These are phyloP conservation scores for Sugiyamaella valdiviana DNA, from an alignment of 805 yeast genomes.

Conservation along the genomic window DNA sequence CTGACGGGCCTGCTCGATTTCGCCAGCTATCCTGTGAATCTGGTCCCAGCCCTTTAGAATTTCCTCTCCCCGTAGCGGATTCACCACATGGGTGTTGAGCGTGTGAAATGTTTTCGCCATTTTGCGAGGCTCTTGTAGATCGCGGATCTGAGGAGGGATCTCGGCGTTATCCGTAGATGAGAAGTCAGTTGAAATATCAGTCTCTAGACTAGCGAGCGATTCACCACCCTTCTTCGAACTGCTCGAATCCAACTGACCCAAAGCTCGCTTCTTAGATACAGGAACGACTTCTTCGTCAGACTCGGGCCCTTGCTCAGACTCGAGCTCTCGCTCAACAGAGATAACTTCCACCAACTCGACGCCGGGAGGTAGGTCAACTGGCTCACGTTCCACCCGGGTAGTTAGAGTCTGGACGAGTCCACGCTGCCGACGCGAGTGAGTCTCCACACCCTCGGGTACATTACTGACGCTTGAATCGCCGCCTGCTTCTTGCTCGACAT, in stretches of 20 bases:
- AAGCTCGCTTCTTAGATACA: not conserved
- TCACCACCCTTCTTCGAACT: too few relatives aligned
- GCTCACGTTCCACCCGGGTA: not conserved
- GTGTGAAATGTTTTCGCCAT: not conserved
- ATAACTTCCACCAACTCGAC: not conserved
- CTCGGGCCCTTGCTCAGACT: not conserved
- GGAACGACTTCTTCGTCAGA: not conserved
- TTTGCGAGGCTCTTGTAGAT: not conserved
- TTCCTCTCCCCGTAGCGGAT: not conserved
- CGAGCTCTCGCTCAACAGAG: not conserved
- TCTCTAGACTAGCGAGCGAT: too few relatives aligned
- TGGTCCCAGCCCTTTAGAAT: not conserved
- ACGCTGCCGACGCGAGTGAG: too few relatives aligned
- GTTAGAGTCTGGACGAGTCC: too few relatives aligned
- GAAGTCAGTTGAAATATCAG: too few relatives aligned
- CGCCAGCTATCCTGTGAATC: not conserved
- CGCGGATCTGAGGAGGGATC: not conserved
- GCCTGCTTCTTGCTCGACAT: not conserved
- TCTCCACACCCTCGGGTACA: too few relatives aligned
- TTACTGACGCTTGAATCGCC: too few relatives aligned
- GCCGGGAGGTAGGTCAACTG: not conserved
- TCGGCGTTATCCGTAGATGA: not conserved
- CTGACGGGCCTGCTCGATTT: not conserved
- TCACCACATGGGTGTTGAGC: not conserved
- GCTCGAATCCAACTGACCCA: not conserved